These are phyloP conservation scores for Phellinidium pouzarii DNA, from an alignment of 1,284 basidiomycete species.

Conservation along the genomic window DNA sequence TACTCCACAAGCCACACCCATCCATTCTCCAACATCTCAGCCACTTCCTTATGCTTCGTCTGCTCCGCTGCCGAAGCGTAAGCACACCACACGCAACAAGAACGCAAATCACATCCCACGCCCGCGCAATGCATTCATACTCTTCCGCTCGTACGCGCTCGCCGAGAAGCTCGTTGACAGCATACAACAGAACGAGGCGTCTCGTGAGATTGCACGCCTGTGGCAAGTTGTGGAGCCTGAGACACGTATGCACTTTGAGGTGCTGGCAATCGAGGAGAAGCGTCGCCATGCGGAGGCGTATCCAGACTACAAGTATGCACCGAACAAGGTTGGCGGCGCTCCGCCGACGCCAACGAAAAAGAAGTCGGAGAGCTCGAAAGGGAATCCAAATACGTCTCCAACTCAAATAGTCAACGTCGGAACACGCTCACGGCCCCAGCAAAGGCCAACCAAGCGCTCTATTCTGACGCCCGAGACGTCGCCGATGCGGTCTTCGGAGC, in stretches of 20 bases:
- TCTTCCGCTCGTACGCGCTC: constrained; percentile 84
- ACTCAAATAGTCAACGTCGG: background rate
- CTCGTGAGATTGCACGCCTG: constrained; percentile 8
- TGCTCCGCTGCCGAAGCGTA: constrained; percentile 1
- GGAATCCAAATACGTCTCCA: background rate
- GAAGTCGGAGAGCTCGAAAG: background rate
- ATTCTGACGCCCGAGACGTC: constrained; percentile 7
- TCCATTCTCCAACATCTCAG: too few species aligned
- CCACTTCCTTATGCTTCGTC: background rate
- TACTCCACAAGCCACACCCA: background rate
- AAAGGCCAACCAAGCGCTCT: background rate
- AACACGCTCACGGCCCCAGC: background rate
- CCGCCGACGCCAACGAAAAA: background rate
- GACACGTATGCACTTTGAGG: constrained; percentile 6
- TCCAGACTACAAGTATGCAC: constrained; percentile 12
- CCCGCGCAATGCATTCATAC: constrained; percentile 85
- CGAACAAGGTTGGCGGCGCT: constrained; percentile 7
- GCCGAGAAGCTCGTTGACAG: background rate
- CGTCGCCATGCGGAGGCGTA: constrained; percentile 6
- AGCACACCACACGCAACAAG: background rate
- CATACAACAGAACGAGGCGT: constrained; percentile 12
- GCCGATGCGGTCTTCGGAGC: background rate
- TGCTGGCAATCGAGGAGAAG: constrained; percentile 10
- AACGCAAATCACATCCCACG: constrained; percentile 61
- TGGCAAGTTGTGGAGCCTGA: constrained; percentile 2